Conservation (phyloP, 2,329 filamentous ascomycete species). For the Diplocarpon mali region DNA sequence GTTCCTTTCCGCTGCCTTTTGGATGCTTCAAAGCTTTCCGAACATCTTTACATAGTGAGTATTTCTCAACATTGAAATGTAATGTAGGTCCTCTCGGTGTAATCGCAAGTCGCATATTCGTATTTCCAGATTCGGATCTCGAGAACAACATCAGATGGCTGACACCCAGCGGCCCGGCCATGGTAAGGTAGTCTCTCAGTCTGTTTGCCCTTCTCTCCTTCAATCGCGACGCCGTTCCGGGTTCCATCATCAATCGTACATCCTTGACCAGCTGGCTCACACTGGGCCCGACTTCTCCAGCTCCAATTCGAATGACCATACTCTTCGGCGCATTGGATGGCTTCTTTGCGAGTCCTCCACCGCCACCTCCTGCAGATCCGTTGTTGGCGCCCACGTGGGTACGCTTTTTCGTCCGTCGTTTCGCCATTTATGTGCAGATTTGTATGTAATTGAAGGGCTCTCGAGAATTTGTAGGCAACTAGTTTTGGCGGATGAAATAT, state of each 20-base stretch:
- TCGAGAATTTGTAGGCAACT: conserved; percentile 15
- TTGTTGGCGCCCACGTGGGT: conserved; percentile 62
- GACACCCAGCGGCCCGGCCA: conserved; percentile 89
- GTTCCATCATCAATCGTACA: conserved; percentile 90
- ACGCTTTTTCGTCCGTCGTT: conserved; percentile 74
- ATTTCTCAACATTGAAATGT: conserved; percentile 89
- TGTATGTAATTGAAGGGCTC: conserved; percentile 10
- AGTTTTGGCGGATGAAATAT: conserved; percentile 15
- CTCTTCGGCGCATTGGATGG: conserved; percentile 67
- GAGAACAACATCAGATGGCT: conserved; percentile 91
- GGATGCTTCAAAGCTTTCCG: conserved; percentile 74
- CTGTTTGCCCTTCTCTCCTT: conserved; percentile 85
- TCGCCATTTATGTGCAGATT: conserved; percentile 51
- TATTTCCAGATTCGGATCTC: conserved; percentile 79
- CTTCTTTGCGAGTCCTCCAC: conserved; percentile 46
- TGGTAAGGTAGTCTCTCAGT: conserved; percentile 83
- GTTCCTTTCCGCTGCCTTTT: conserved; percentile 73
- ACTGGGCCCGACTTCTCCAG: conserved; percentile 82
- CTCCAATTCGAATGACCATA: conserved; percentile 97
- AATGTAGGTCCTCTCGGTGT: conserved; percentile 86
- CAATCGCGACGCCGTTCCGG: conserved; percentile 77
- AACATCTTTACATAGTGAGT: conserved; percentile 88
- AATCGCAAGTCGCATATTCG: conserved; percentile 77
- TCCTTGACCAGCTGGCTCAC: conserved; percentile 87
- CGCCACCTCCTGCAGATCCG: conserved; percentile 39